Evolutionary conservation across 2,329 filamentous ascomycete genomes (phyloP).

Genomic region (Clarireedia homoeocarpa): DNA sequence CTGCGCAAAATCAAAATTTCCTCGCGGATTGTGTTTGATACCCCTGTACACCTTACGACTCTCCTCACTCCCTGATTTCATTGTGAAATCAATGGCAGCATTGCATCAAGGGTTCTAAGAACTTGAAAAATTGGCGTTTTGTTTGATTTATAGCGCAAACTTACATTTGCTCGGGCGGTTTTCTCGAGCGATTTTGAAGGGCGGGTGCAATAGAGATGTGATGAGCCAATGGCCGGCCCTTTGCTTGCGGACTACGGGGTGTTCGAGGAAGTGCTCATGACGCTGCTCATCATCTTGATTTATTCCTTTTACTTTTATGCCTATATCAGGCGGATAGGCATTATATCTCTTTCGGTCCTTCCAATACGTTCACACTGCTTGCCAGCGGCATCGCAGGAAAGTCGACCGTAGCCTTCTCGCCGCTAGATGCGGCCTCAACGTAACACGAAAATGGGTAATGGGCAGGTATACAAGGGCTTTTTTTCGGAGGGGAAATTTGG

Average conservation of each 20-base stretch:
- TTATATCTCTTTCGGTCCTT: too few species aligned
- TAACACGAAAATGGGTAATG: too few species aligned
- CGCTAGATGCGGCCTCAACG: too few species aligned
- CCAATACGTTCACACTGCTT: too few species aligned
- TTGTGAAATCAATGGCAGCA: slow-evolving; percentile 13
- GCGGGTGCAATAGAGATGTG: not conserved
- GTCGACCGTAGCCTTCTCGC: too few species aligned
- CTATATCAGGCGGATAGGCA: too few species aligned
- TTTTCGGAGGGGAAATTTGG: too few species aligned
- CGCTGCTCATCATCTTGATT: too few species aligned
- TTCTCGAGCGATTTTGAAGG: not conserved
- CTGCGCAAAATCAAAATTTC: slow-evolving; percentile 6
- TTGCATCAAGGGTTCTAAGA: slow-evolving; percentile 15
- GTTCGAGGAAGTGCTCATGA: too few species aligned
- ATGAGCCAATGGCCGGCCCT: not conserved
- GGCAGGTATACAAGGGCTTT: too few species aligned
- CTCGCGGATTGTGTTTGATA: slow-evolving; percentile 22
- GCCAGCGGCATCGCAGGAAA: too few species aligned
- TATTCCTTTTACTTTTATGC: too few species aligned
- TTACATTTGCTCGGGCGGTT: not conserved
- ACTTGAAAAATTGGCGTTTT: slow-evolving; percentile 3
- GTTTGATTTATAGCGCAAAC: not conserved
- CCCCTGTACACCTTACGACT: slow-evolving; percentile 23
- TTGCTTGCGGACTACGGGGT: not conserved
- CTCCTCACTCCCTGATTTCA: slow-evolving; percentile 8